phyloP scores from a whole-genome alignment of 805 yeast genomes.

The Geotrichum ghanense region DNA sequence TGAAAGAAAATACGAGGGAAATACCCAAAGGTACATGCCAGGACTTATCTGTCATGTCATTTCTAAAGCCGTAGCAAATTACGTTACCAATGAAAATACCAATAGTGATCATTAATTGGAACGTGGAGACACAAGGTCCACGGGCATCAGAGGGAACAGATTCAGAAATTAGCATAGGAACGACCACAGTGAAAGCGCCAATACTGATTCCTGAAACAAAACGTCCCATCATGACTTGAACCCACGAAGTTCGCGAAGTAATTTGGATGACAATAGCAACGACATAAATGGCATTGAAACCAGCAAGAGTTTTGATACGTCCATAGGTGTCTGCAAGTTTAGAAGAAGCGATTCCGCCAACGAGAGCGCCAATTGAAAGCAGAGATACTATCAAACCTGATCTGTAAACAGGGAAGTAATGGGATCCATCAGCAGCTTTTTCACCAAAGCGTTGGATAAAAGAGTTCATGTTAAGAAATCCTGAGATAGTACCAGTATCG shows the following conservation, averaged over 20 bases:
- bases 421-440: slow-evolving; percentile 23
- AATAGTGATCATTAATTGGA: slow-evolving; percentile 64
- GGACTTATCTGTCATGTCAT: slow-evolving; percentile 30
- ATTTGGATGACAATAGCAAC: slow-evolving; percentile 43
- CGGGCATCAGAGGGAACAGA: slow-evolving; percentile 69
- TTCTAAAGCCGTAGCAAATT: slow-evolving; percentile 56
- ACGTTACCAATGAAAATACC: slow-evolving; percentile 64
- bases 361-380: slow-evolving; percentile 58
- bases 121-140: slow-evolving; percentile 66
- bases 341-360: slow-evolving; percentile 54
- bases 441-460: slow-evolving; percentile 40
- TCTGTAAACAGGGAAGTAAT: slow-evolving; percentile 38
- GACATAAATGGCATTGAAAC: slow-evolving; percentile 37
- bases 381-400: slow-evolving; percentile 62
- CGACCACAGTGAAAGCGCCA: slow-evolving; percentile 66
- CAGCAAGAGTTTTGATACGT: slow-evolving; percentile 30
- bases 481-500: slow-evolving; percentile 60
- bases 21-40: slow-evolving; percentile 70
- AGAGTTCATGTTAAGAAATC: slow-evolving; percentile 48
- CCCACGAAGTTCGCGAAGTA: slow-evolving; percentile 29
- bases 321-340: slow-evolving; percentile 45
- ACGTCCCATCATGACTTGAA: slow-evolving; percentile 54
- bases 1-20: slow-evolving; percentile 58
- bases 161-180: slow-evolving; percentile 71
- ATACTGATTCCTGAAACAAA: slow-evolving; percentile 66